Conservation (phyloP, 2,329 filamentous ascomycete genomes). For the Passalora sequoiae region DNA sequence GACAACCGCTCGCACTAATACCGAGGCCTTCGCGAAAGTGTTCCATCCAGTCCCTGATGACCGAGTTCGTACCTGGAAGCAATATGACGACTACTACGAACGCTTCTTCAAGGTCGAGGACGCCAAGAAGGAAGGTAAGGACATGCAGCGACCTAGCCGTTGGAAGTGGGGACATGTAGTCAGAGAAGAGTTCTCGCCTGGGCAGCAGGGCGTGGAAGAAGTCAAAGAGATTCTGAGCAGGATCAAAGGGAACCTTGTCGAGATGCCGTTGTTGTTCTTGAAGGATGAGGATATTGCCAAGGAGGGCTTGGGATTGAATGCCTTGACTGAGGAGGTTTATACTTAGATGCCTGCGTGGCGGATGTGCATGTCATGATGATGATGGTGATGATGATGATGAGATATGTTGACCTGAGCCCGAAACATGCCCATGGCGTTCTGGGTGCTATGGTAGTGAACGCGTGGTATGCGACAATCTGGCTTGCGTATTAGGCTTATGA, state of each 20-base stretch:
- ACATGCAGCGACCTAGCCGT: constrained; percentile 47
- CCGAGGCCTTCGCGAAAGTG: constrained; percentile 70
- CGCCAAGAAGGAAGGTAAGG: constrained; percentile 42
- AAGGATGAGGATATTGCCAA: constrained; percentile 81
- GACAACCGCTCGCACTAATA: constrained; percentile 68
- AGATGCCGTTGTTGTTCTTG: constrained; percentile 88
- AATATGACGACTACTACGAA: constrained; percentile 68
- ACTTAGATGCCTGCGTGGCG: too few relatives aligned
- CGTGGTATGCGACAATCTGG: too few relatives aligned
- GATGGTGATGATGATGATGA: too few relatives aligned
- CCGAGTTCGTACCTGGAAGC: constrained; percentile 62
- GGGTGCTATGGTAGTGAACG: too few relatives aligned
- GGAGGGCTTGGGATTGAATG: constrained; percentile 61
- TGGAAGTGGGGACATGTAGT: constrained; percentile 87
- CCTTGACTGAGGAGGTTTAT: constrained; percentile 46
- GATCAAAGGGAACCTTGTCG: constrained; percentile 61
- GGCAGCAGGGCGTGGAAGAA: constrained; percentile 41
- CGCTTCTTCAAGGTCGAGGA: constrained; percentile 52
- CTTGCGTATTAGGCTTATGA: too few relatives aligned
- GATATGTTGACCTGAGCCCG: too few relatives aligned
- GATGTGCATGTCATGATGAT: too few relatives aligned
- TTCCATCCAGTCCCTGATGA: constrained; percentile 77
- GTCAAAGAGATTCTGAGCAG: constrained; percentile 64
- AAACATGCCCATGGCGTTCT: too few relatives aligned
- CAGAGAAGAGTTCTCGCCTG: constrained; percentile 43